Conservation (phyloP, 2,329 filamentous ascomycete species). For the Achaetomium macrosporum region DNA sequence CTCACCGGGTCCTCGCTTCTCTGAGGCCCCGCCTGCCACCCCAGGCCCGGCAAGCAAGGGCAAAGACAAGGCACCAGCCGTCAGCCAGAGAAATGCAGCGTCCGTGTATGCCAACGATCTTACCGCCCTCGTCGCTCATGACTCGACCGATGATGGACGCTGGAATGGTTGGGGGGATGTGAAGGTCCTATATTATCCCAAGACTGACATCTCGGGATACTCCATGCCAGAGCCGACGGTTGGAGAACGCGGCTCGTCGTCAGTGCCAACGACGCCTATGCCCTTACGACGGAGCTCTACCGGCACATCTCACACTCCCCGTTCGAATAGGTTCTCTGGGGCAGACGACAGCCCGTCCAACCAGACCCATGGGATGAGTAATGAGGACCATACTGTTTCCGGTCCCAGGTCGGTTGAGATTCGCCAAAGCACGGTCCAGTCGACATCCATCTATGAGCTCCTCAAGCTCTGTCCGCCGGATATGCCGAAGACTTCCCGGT, state of each 20-base stretch:
- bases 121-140: conserved; percentile 62
- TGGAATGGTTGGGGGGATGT: conserved; percentile 81
- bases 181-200: conserved; percentile 71
- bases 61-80: conserved; percentile 60
- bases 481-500: conserved; percentile 67
- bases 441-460: conserved; percentile 51
- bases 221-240: conserved; percentile 14
- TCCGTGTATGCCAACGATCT: conserved; percentile 78
- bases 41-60: conserved; percentile 60
- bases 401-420: conserved; percentile 60
- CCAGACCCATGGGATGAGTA: conserved; percentile 35
- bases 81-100: conserved; percentile 42
- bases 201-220: conserved; percentile 30
- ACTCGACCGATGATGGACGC: conserved; percentile 37
- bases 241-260: conserved; percentile 30
- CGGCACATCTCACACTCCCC: conserved; percentile 39
- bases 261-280: conserved; percentile 64
- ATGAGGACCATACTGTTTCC: conserved; percentile 37
- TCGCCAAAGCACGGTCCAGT: conserved; percentile 48
- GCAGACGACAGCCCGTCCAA: conserved; percentile 36
- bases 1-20: conserved; percentile 42
- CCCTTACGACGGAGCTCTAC: conserved; percentile 66
- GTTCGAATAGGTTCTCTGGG: conserved; percentile 28
- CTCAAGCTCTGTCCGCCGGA: conserved; percentile 52
- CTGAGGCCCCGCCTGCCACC: conserved; percentile 44